phyloP scores from a whole-genome alignment of 169 alveolate genomes.

The Cryptosporidium canis region DNA sequence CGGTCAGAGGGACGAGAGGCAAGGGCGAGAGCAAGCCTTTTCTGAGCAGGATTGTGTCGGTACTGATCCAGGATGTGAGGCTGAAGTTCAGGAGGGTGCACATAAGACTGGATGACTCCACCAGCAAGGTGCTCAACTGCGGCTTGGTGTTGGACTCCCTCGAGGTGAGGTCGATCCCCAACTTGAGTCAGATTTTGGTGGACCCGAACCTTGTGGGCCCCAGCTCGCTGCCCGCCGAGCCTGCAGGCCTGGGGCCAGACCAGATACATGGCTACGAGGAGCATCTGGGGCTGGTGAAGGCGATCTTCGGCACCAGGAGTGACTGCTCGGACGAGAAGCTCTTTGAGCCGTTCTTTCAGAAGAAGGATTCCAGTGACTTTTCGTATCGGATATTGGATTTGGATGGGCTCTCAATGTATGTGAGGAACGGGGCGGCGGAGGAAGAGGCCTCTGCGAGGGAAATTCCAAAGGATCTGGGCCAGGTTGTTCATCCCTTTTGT shows the following conservation, averaged over 20 bases:
- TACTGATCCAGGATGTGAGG: slow-evolving; percentile 59
- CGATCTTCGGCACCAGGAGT: background rate
- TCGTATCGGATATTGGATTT: slow-evolving; percentile 58
- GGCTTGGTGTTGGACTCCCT: slow-evolving; percentile 60
- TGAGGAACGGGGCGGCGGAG: background rate
- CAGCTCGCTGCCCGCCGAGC: no score
- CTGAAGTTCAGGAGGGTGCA: slow-evolving; percentile 50
- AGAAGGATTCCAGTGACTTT: slow-evolving; percentile 41
- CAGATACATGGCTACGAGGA: slow-evolving; percentile 22
- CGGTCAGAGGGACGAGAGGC: background rate
- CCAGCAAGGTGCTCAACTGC: slow-evolving; percentile 5
- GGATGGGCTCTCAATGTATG: slow-evolving; percentile 41
- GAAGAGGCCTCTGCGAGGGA: background rate
- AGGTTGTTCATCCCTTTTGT: slow-evolving; percentile 53
- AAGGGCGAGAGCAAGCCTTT: slow-evolving; percentile 23
- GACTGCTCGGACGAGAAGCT: slow-evolving; percentile 20
- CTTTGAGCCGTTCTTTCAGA: slow-evolving; percentile 56
- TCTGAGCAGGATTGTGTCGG: slow-evolving; percentile 51
- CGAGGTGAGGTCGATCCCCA: slow-evolving; percentile 63
- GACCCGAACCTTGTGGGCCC: background rate
- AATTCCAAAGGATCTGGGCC: background rate
- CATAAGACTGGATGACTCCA: slow-evolving; percentile 26
- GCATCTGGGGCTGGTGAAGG: slow-evolving; percentile 34
- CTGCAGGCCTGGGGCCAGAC: slow-evolving; percentile 47
- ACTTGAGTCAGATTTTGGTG: slow-evolving; percentile 36